Evolutionary conservation across 2,329 filamentous ascomycete species (phyloP).

Genomic region (Aureobasidium sp.): DNA sequence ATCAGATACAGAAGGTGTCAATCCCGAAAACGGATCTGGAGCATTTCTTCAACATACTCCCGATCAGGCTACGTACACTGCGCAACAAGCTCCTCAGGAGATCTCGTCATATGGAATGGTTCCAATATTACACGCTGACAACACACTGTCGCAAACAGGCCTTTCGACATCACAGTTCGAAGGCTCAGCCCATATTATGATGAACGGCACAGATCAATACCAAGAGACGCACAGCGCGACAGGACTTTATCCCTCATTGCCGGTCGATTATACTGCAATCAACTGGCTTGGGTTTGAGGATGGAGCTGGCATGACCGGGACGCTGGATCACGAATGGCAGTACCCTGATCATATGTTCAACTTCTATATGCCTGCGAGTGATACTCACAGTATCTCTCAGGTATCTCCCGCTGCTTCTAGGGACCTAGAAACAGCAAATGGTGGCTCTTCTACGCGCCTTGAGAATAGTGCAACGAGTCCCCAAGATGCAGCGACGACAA

Average conservation of each 20-base stretch:
- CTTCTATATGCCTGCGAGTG: neutral
- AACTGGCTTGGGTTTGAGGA: neutral
- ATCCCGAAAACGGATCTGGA: neutral
- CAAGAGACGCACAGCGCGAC: neutral
- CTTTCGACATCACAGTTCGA: neutral
- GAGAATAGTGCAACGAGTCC: neutral
- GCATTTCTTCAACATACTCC: neutral
- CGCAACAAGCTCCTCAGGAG: neutral
- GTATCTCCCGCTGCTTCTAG: neutral
- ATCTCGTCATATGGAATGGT: neutral
- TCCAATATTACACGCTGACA: neutral
- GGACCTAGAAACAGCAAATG: neutral
- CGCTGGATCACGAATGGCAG: neutral
- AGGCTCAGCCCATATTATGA: neutral
- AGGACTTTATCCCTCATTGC: neutral
- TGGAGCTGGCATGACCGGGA: neutral
- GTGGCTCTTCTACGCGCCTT: too few species aligned
- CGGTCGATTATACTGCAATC: neutral
- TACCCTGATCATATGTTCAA: neutral
- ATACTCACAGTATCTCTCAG: neutral
- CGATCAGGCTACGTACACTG: neutral
- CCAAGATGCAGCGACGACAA: neutral
- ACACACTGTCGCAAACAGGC: neutral
- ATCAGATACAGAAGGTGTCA: neutral
- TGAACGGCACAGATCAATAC: neutral